Percentiles rank a stretch among this genome's conserved stretches.
Conservation (phyloP, 164 flowering plant genomes). For the Aristolochia fimbriata region DNA sequence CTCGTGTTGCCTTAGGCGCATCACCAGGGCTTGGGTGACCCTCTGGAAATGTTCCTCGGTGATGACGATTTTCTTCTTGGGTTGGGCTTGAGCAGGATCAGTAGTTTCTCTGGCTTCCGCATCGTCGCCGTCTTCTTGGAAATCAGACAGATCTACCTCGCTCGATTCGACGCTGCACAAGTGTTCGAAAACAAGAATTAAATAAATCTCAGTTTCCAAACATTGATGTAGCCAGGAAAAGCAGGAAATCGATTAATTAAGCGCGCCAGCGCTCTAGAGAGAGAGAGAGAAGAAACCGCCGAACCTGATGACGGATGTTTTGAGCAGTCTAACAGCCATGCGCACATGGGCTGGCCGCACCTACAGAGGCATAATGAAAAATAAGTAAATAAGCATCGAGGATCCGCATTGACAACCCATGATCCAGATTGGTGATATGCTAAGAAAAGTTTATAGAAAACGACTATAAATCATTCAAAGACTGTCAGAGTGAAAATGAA, state of each 20-base stretch:
- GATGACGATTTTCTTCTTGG: conserved; percentile 53
- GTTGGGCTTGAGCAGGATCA: conserved; percentile 8
- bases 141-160: conserved; percentile 92
- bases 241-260: not conserved
- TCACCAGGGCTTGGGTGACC: conserved; percentile 77
- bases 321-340: conserved; percentile 63
- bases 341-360: conserved; percentile 68
- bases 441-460: too few species aligned
- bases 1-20: conserved; percentile 88
- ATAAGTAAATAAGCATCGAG: not conserved
- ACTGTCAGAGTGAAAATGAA: too few species aligned
- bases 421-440: not conserved
- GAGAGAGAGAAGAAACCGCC: conserved; percentile 4
- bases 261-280: not conserved
- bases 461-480: too few species aligned
- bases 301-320: conserved; percentile 89
- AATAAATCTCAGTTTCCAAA: too few species aligned
- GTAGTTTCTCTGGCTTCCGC: conserved; percentile 20
- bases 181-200: too few species aligned
- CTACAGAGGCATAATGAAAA: conserved; percentile 21
- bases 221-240: too few species aligned
- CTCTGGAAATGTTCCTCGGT: conserved; percentile 80
- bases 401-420: not conserved
- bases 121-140: conserved; percentile 42
- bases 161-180: conserved; percentile 85